Base-by-base conservation (phyloP, 2,329 filamentous ascomycete genomes). In the Clarireedia monteithiana region DNA sequence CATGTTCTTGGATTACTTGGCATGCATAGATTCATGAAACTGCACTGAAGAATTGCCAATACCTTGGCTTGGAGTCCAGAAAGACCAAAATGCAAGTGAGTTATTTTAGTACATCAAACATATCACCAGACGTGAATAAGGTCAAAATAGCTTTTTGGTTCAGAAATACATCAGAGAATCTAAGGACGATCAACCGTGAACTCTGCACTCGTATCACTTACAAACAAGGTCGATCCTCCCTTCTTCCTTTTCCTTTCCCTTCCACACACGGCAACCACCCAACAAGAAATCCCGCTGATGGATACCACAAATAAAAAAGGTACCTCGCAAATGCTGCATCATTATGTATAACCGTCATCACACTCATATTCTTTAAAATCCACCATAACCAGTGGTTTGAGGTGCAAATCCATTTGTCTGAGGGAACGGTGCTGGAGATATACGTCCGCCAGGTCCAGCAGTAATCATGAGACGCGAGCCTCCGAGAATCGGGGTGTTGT, bases 391-490 rank as follows among this genome's bases (percentile, higher is more conserved):
- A 62, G 92, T 97, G 52, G 88, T 81, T 76, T 96, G 91, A 57
- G 91, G 88, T 58, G 87, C 85, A 67, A 96, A 89, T 56, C 92
- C 92, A 69, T 96, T 97, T 23, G 89, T 78, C 68, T 94, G 89
- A 49, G 80, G 81, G 66, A 85, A 95, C 3, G 86, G 83, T 55
- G 84, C 82, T 60, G 78, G 70, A 58, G 81, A 71, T 66, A 75
- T 72, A 68, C 74, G 72, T 46, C 70, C 71, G 55, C 67, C 71
- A 62, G 92, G 89, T 9, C 91, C 94, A 67, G 95, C 91, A 39
- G 94, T 99, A 65, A 99, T 88, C 91, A 99, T 95, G 52, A 99
- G 81, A 53, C 94, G 85, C 62, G 85, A 87, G 60, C 84, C 87
- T 53, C 92, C 91, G 26, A 99, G 82, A 66, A 99, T 97, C 5